Evolutionary conservation across 345 rosid species (phyloP), one percentile per base, ranked within the genome.

Genomic region (Pugionium dolabratum): DNA sequence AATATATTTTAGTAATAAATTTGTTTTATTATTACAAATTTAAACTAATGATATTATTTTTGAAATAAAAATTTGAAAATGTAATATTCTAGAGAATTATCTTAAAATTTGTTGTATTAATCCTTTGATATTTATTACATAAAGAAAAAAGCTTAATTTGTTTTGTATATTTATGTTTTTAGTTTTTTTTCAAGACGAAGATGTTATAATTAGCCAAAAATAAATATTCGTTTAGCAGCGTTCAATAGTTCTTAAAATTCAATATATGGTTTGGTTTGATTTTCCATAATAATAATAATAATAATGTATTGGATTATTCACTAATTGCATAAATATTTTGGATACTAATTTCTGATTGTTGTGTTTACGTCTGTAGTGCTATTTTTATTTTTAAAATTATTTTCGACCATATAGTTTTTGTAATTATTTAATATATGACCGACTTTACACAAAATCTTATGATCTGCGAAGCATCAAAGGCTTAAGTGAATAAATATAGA

Each of bases 251-350:
- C 33, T 18, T 48, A 36, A 8, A 3, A 3, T 48, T 37, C n/a
- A 7, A 27, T 28, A 62, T 49, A 61, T 46, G 53, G 42, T 18
- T 49, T 62, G 35, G 35, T 26, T 47, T 48, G 54, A 45, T 32
- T 60, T 18, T 25, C 32, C 30, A 18, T 18, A 18, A 18, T 18
- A 18, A 27, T 26, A 35, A 34, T 35, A 33, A 47, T 47, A 10
- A 35, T 35, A 26, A 7, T 27, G 4, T 33, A 46, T 46, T 46
- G 3, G 7, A 46, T 61, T 33, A 49, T 51, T 26, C 9, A 27
- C 27, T 47, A 47, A 34, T 26, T 48, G 35, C 45, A 10, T 27
- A 9, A 10, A 48, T 62, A 36, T 34, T 10, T 10, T 27, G 35
- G 7, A 36, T 36, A 33, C 34, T 46, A n/a, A 10, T 37, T 63